phyloP scores from a whole-genome alignment of 1,284 basidiomycete genomes.

The Trametes pubescens region DNA sequence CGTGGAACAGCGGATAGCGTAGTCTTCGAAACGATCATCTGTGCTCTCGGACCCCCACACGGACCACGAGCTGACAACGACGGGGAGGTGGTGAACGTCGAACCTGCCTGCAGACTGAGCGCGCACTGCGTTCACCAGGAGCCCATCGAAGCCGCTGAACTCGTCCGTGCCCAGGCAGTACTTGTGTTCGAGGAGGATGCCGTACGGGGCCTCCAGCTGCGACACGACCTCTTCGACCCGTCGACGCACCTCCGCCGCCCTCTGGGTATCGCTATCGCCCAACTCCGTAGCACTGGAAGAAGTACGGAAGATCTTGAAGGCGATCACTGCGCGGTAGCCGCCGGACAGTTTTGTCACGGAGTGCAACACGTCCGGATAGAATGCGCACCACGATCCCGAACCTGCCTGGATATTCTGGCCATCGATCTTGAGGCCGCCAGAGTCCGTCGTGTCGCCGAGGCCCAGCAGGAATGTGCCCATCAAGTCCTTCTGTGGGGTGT shows the following conservation, averaged over 20 bases:
- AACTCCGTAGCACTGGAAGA: background rate
- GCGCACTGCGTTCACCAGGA: conserved; percentile 33
- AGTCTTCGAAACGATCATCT: background rate
- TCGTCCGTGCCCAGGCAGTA: conserved; percentile 39
- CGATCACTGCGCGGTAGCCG: conserved; percentile 42
- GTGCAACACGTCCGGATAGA: conserved; percentile 51
- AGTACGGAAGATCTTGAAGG: conserved; percentile 43
- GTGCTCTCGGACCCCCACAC: conserved; percentile 19
- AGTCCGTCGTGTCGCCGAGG: conserved; percentile 25
- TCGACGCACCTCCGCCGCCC: background rate
- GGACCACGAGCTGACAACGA: conserved; percentile 29
- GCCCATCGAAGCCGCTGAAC: conserved; percentile 40
- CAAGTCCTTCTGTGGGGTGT: conserved; percentile 41
- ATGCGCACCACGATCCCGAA: conserved; percentile 41
- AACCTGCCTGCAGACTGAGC: background rate
- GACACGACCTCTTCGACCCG: conserved; percentile 23
- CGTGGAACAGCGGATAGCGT: background rate
- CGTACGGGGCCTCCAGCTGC: conserved; percentile 36
- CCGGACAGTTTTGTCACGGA: conserved; percentile 28
- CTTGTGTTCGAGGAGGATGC: conserved; percentile 39
- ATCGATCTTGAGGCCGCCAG: background rate
- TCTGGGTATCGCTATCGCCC: background rate
- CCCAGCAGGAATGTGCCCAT: conserved; percentile 40
- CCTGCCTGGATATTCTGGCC: background rate
- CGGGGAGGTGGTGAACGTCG: conserved; percentile 40